phyloP scores from a whole-genome alignment of 768 basidiomycete genomes.

The Amanita polypyramis region DNA sequence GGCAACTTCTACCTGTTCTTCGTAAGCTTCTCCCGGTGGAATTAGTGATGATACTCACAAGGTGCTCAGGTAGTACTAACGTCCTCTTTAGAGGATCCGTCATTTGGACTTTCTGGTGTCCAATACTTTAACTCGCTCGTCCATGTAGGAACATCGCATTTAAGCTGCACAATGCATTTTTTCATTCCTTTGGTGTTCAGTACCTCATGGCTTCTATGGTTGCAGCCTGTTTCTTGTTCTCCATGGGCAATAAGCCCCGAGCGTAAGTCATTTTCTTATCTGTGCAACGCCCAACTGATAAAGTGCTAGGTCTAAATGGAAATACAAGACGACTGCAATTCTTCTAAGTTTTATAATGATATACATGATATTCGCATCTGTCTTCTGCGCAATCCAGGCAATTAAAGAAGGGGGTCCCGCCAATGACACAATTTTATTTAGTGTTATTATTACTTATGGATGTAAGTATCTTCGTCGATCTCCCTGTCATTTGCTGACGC shows the following conservation, averaged over 20 bases:
- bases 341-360: constrained; percentile 69
- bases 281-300: neutral
- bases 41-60: neutral
- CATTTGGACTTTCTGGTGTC: constrained; percentile 55
- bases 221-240: constrained; percentile 85
- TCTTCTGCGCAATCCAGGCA: constrained; percentile 71
- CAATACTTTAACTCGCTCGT: constrained; percentile 63
- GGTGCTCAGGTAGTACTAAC: constrained; percentile 67
- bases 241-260: constrained; percentile 91
- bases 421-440: constrained; percentile 73
- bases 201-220: constrained; percentile 79
- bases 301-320: constrained; percentile 54
- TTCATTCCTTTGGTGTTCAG: constrained; percentile 23
- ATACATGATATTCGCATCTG: constrained; percentile 76
- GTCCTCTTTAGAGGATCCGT: constrained; percentile 70
- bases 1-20: constrained; percentile 97
- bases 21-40: constrained; percentile 36
- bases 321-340: constrained; percentile 75
- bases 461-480: constrained; percentile 25
- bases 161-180: neutral
- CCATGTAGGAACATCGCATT: constrained; percentile 37
- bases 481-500: neutral
- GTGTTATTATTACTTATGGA: constrained; percentile 79
- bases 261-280: constrained; percentile 35
- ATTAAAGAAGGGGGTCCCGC: constrained; percentile 53